Evolutionary conservation across 2,329 filamentous ascomycete species (phyloP), one percentile per base, ranked within the genome.

Genomic region (Bipolaris gigantea): DNA sequence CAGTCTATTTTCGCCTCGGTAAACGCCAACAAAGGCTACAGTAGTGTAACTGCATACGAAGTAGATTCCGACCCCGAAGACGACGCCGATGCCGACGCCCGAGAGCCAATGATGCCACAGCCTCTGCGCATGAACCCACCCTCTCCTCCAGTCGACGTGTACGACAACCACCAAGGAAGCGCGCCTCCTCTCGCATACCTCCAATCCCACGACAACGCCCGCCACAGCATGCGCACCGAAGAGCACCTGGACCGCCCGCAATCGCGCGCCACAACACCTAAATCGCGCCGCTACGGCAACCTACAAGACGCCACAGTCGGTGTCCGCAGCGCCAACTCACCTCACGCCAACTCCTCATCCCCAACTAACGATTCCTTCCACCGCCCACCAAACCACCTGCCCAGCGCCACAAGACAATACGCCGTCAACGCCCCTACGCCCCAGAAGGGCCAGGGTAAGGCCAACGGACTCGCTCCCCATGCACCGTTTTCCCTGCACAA

Each of bases 61-160:
- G 65, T 71, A 48, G 51, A 64, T 4, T 69, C 69, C 0, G 67
- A 73, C 34, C 51, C 68, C 9, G 64, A 66, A 27, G 59, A 63
- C n/a, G 65, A 71, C 30, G 46, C 48, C n/a, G 57, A 62, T 3
- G 59, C 62, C 16, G 63, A 71, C 32, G 47, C 50, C n/a, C 56
- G 62, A 3, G 54, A 61, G 8, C 56, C 63, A n/a, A 65, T 75
- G 59, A 56, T 73, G 30, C 75, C 72, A 13, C 71, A 76, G 53
- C 78, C 78, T 1, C 70, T 81, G 6, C 72, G 75, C 41, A 80
- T 80, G 76, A 78, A 80, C 58, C 79, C 79, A 4, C 77, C 78
- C 1, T 77, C 74, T 18, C 70, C 75, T 3, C 68, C 69, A 6
- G 34, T 60, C 42, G 57, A 58, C 40, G 57, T 50, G 18, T 57